phyloP scores from a whole-genome alignment of 805 yeast genomes.

The Debaryomyces prosopidis region DNA sequence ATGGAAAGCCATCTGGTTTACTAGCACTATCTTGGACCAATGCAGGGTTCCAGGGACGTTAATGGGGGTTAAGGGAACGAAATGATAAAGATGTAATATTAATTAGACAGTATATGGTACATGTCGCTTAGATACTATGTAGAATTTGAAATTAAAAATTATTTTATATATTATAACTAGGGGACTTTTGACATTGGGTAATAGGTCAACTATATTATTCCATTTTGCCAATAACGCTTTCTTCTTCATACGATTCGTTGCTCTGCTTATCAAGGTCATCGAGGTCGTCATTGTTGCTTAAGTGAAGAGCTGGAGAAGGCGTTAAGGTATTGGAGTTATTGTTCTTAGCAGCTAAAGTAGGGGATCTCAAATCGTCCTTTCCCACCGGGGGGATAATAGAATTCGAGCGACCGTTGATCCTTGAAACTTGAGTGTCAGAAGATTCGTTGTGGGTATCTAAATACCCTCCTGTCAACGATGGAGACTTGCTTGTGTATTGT shows the following conservation, averaged over 20 bases:
- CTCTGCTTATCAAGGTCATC: slow-evolving; percentile 4
- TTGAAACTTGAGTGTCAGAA: not conserved
- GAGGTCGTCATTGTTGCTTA: slow-evolving; percentile 1
- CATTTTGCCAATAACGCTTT: slow-evolving; percentile 39
- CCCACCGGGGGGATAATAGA: slow-evolving; percentile 11
- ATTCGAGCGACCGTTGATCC: slow-evolving; percentile 7
- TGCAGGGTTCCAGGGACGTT: no score
- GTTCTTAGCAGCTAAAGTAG: slow-evolving; percentile 13
- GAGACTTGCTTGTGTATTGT: slow-evolving; percentile 6
- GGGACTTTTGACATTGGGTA: no score
- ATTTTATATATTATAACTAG: no score
- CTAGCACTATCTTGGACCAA: no score
- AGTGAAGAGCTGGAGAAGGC: slow-evolving; percentile 4
- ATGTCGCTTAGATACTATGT: no score
- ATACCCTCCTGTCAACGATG: slow-evolving; percentile 29
- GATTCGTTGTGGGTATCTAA: slow-evolving; percentile 21
- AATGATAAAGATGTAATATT: no score
- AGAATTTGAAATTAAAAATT: no score
- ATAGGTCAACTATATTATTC: slow-evolving; percentile 16
- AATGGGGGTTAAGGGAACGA: no score
- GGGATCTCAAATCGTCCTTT: slow-evolving; percentile 15
- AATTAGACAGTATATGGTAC: no score
- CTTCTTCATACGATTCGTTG: slow-evolving; percentile 14
- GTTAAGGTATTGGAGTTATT: not conserved
- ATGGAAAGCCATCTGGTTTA: no score